Evolutionary conservation across 805 yeast species (phyloP).

Genomic region (Schwanniomyces vanrijiae): DNA sequence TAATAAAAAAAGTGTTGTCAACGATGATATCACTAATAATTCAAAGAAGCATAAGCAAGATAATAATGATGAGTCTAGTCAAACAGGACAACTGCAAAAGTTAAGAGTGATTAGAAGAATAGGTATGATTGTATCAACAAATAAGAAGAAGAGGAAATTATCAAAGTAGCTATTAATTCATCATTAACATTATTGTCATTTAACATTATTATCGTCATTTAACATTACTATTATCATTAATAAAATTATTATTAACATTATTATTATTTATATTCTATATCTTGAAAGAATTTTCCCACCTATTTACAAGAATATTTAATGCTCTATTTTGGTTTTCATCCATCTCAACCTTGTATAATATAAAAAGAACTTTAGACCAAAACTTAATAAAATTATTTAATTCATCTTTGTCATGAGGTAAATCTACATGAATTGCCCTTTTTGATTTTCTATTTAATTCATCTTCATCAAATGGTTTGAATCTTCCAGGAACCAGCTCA

Average conservation of each 20-base stretch:
- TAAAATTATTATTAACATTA: not conserved
- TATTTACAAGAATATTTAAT: conserved; percentile 23
- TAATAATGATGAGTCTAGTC: not conserved
- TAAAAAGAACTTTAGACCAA: conserved; percentile 50
- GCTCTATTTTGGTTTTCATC: conserved; percentile 25
- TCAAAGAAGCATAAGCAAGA: not conserved
- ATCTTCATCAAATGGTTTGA: conserved; percentile 19
- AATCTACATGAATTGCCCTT: conserved; percentile 13
- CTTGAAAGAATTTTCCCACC: conserved; percentile 29
- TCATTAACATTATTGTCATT: too few relatives aligned
- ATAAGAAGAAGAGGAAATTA: conserved; percentile 1
- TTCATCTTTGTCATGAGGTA: conserved; percentile 28
- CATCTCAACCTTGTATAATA: conserved; percentile 39
- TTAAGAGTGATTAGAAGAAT: not conserved
- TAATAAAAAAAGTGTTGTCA: not conserved
- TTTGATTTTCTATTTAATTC: conserved; percentile 12
- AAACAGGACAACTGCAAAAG: not conserved
- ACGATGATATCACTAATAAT: not conserved
- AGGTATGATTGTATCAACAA: conserved; percentile 1
- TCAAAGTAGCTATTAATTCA: not conserved
- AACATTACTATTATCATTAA: not conserved
- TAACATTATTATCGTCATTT: too few relatives aligned
- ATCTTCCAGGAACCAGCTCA: conserved; percentile 7
- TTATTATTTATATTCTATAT: not conserved
- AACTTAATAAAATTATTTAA: conserved; percentile 36